phyloP scores from a whole-genome alignment of 257 asterid genomes.

The Handroanthus guayacan region DNA sequence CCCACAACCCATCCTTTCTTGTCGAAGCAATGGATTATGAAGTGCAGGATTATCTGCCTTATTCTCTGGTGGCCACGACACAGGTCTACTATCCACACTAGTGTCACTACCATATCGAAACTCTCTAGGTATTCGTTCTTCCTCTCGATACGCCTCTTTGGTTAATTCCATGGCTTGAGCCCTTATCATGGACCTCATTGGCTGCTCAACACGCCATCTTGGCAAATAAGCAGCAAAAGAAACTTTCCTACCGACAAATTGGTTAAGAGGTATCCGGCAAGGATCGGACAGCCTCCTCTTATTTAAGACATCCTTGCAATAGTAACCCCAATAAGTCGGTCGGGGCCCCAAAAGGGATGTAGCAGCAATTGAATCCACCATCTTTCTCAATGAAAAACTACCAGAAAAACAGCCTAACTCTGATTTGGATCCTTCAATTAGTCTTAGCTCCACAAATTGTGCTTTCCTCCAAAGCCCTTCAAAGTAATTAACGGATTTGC shows the following conservation, averaged over 20 bases:
- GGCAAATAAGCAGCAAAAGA: slow-evolving; percentile 31
- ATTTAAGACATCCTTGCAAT: slow-evolving; percentile 46
- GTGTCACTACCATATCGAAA: slow-evolving; percentile 56
- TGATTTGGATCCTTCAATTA: slow-evolving; percentile 15
- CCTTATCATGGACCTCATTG: slow-evolving; percentile 41
- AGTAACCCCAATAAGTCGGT: slow-evolving; percentile 54
- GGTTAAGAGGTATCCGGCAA: slow-evolving; percentile 45
- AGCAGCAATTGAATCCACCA: slow-evolving; percentile 82
- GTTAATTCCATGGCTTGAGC: slow-evolving; percentile 81
- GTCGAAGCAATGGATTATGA: slow-evolving; percentile 88
- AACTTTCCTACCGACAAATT: slow-evolving; percentile 43
- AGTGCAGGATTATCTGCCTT: slow-evolving; percentile 85
- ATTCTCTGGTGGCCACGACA: slow-evolving; percentile 86
- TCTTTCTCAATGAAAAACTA: slow-evolving; percentile 41
- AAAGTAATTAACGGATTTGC: background rate
- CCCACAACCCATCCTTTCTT: slow-evolving; percentile 93
- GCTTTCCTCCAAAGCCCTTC: slow-evolving; percentile 16
- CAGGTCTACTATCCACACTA: slow-evolving; percentile 60
- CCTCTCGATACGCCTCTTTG: slow-evolving; percentile 63
- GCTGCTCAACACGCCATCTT: slow-evolving; percentile 34
- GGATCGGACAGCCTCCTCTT: slow-evolving; percentile 45
- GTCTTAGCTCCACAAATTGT: slow-evolving; percentile 8
- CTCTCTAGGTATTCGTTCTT: slow-evolving; percentile 60
- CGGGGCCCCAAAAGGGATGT: slow-evolving; percentile 69
- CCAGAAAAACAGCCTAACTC: slow-evolving; percentile 36